Percentiles rank a stretch among this genome's conserved stretches.
These are phyloP conservation scores for Alternaria arbusti DNA, from an alignment of 2,329 filamentous ascomycete genomes.

Conservation along the genomic window DNA sequence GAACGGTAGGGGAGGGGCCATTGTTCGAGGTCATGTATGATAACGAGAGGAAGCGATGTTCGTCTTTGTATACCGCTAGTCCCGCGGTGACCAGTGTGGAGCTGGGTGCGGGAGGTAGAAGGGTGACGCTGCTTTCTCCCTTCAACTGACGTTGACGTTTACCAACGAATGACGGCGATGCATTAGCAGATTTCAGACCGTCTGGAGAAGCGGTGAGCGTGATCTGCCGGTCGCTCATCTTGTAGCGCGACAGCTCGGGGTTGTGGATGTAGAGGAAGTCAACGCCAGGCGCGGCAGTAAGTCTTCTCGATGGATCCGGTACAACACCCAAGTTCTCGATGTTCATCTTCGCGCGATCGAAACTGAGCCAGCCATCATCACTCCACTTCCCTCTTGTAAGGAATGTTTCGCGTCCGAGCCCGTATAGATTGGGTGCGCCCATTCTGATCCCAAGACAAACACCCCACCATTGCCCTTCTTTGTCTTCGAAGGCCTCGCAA, in stretches of 20 bases:
- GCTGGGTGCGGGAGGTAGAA: neutral
- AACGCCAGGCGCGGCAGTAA: neutral
- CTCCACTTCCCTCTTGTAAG: slow-evolving; percentile 12
- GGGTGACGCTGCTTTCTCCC: slow-evolving; percentile 10
- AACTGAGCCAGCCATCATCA: slow-evolving; percentile 16
- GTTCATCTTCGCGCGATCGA: slow-evolving; percentile 9
- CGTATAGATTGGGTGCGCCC: slow-evolving; percentile 3
- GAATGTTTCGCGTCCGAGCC: slow-evolving; percentile 20
- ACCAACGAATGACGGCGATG: slow-evolving; percentile 18
- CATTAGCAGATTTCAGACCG: slow-evolving; percentile 7
- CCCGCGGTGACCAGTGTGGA: neutral
- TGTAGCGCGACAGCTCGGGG: slow-evolving; percentile 4
- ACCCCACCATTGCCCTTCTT: slow-evolving; percentile 19
- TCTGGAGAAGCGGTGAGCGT: slow-evolving; percentile 6
- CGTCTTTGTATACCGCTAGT: slow-evolving; percentile 23
- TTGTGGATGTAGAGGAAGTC: slow-evolving; percentile 14
- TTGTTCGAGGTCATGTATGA: neutral
- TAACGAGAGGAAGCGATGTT: slow-evolving; percentile 22
- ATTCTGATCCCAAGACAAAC: slow-evolving; percentile 18
- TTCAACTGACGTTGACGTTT: slow-evolving; percentile 17
- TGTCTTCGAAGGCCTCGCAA: slow-evolving; percentile 19
- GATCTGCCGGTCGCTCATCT: neutral
- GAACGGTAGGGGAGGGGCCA: neutral
- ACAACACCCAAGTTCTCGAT: neutral
- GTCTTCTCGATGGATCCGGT: neutral